phyloP scores from a whole-genome alignment of 164 flowering plant genomes.

The Liquidambar formosana region DNA sequence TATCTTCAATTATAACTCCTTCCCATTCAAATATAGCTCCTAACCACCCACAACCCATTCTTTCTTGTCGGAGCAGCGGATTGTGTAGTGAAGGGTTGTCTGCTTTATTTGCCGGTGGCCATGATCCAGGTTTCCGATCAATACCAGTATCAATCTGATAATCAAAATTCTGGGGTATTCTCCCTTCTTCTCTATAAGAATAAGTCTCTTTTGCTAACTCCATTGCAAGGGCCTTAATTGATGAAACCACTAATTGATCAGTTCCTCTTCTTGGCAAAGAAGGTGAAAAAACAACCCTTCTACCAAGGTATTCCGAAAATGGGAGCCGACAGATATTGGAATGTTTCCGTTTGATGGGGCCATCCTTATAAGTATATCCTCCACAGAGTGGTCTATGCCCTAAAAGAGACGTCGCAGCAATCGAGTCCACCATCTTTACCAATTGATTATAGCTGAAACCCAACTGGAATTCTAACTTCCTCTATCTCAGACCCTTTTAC shows the following conservation, averaged over 20 bases:
- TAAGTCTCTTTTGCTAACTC: slow-evolving; percentile 72
- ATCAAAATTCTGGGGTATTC: slow-evolving; percentile 36
- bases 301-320: slow-evolving; percentile 27
- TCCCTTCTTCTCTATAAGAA: slow-evolving; percentile 52
- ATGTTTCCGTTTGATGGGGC: slow-evolving; percentile 23
- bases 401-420: slow-evolving; percentile 64
- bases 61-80: slow-evolving; percentile 85
- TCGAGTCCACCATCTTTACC: slow-evolving; percentile 61
- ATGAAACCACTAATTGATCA: slow-evolving; percentile 5
- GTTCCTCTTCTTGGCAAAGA: slow-evolving; percentile 22
- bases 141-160: slow-evolving; percentile 38
- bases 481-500: not conserved
- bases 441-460: not conserved
- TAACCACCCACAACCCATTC: slow-evolving; percentile 99
- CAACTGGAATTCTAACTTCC: not conserved
- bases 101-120: slow-evolving; percentile 85
- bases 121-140: slow-evolving; percentile 43
- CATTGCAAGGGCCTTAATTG: slow-evolving; percentile 63
- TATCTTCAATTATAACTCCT: slow-evolving; percentile 83
- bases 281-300: slow-evolving; percentile 16
- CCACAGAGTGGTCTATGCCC: slow-evolving; percentile 46
- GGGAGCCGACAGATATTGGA: slow-evolving; percentile 26
- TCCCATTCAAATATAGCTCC: slow-evolving; percentile 98
- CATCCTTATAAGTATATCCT: slow-evolving; percentile 31
- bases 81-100: slow-evolving; percentile 83